Evolutionary conservation across 495 filamentous ascomycete species (phyloP), one percentile per base, ranked within the genome.

Genomic region (Cudoniella acicularis): DNA sequence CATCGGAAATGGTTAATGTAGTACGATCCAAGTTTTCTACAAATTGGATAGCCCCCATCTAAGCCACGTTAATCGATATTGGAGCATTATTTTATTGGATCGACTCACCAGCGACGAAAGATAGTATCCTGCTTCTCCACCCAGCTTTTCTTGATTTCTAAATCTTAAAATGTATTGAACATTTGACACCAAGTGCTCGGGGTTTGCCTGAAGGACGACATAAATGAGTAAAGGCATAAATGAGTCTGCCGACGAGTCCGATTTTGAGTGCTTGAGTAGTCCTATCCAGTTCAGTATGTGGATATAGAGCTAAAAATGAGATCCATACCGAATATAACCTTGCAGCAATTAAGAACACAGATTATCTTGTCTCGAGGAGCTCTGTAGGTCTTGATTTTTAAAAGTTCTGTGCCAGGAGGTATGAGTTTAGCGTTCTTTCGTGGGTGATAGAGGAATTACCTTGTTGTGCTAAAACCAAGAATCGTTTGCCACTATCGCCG

Each of bases 81-180:
- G 13, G 11, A 16, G 9, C 20, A 49, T 41, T 42, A 42, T 16
- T 2, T n/a, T 20, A 6, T 23, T 13, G 10, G 8, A 6, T n/a
- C 9, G 20, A 71, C 83, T 66, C 73, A 93, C 90, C 70, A 98
- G 75, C n/a, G 93, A 97, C 27, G 93, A 97, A 25, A 98, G 79
- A 70, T 99, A 99, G 69, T 99, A 99, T 18, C 94, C 94, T 18
- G 95, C 93, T 75, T 99, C 94, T 4, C 94, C 94, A 45, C 89
- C 88, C 0, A 98, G 83, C 67, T 98, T 99, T 36, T 99, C 95
- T 70, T 96, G 95, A 65, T 97, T 96, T 56, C 94, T 85, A 73
- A 99, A 99, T 18, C 95, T 84, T 43, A 97, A 77, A 56, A 99
- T 98, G 70, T 99, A 99, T 70, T 98, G 94, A 6, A 98, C 92